phyloP scores from a whole-genome alignment of 306 rosid genomes.

The Trifolium fragiferum region DNA sequence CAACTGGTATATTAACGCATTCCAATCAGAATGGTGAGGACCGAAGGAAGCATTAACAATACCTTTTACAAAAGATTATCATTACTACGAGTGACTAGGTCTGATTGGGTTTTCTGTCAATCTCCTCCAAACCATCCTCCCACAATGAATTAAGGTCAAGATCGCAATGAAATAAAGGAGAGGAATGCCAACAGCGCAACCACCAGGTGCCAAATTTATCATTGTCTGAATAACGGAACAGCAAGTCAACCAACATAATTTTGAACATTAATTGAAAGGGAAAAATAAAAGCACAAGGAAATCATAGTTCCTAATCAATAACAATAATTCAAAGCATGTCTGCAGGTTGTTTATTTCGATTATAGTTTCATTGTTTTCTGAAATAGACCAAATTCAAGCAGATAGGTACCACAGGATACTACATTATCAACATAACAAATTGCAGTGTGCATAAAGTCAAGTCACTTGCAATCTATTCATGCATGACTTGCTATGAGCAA shows the following conservation, averaged over 20 bases:
- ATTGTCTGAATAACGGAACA: conserved; percentile 68
- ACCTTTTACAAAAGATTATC: conserved; percentile 33
- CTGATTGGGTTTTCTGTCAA: conserved; percentile 62
- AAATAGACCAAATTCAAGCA: conserved; percentile 35
- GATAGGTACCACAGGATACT: conserved; percentile 17
- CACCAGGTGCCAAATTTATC: conserved; percentile 85
- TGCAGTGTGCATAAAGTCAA: neutral
- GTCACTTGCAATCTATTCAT: conserved; percentile 21
- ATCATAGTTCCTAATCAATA: conserved; percentile 18
- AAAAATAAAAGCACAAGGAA: conserved; percentile 11
- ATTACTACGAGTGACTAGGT: conserved; percentile 42
- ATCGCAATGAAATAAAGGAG: conserved; percentile 64
- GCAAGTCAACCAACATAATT: conserved; percentile 37
- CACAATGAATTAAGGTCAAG: conserved; percentile 70
- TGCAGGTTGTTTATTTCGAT: neutral
- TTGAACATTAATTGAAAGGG: conserved; percentile 25
- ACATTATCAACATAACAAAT: conserved; percentile 2
- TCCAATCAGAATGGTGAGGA: conserved; percentile 35
- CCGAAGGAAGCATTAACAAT: conserved; percentile 26
- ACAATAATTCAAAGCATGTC: conserved; percentile 8
- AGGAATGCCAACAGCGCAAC: conserved; percentile 80
- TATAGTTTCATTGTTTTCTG: conserved; percentile 26
- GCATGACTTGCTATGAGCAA: conserved; percentile 24
- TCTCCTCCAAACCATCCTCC: conserved; percentile 88
- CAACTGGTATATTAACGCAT: neutral